These are phyloP conservation scores for Fusarium nematophilum DNA, from an alignment of 2,329 filamentous ascomycete genomes.

Conservation along the genomic window DNA sequence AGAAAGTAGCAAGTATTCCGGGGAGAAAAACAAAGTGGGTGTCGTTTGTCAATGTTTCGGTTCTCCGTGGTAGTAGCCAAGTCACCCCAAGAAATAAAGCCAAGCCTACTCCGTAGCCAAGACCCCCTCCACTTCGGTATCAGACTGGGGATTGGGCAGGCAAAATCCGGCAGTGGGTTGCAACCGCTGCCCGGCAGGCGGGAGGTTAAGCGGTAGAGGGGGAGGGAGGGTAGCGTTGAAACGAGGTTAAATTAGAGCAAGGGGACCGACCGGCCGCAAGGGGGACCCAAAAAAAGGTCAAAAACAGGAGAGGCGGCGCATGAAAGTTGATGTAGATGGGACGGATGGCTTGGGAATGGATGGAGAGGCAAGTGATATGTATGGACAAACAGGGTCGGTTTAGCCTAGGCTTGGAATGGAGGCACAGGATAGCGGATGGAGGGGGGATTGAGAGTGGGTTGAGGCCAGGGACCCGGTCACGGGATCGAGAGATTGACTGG, in stretches of 20 bases:
- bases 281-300: neutral
- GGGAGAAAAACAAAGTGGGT: neutral
- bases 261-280: neutral
- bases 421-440: neutral
- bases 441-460: neutral
- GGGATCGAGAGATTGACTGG: slow-evolving; percentile 22
- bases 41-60: neutral
- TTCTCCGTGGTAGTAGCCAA: too few species aligned
- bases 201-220: neutral
- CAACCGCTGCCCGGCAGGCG: neutral
- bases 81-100: too few species aligned
- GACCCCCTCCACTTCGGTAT: neutral
- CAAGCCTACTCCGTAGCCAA: neutral
- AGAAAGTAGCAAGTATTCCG: neutral
- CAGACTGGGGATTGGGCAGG: slow-evolving; percentile 3
- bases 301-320: slow-evolving; percentile 9
- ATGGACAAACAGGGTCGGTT: slow-evolving; percentile 8
- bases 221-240: too few species aligned
- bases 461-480: slow-evolving; percentile 16
- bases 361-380: slow-evolving; percentile 2
- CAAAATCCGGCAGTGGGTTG: slow-evolving; percentile 4
- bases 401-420: slow-evolving; percentile 10
- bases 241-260: neutral
- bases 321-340: neutral
- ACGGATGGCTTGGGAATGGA: slow-evolving; percentile 6